Evolutionary conservation across 202 grass and related monocot genomes (phyloP), one percentile per base, ranked within the genome.

Genomic region (Setaria viridis): DNA sequence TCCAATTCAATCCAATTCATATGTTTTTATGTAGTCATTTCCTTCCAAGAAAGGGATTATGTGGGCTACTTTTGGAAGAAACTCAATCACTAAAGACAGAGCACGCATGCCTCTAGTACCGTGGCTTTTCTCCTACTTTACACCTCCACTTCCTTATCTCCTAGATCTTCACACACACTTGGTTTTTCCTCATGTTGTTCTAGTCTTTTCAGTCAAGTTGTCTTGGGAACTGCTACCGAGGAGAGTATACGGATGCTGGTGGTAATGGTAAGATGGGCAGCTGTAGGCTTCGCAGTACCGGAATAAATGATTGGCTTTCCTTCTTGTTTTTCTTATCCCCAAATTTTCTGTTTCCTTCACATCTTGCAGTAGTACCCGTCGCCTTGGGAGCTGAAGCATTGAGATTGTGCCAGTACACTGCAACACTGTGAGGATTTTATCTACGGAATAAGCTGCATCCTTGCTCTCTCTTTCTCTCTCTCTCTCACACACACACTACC

Each of bases 341-440:
- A 77, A 88, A 78, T 59, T 73, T 85, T 77, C 11, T 21, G 47
- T 73, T 60, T 82, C 4, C 66, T 72, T 54, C 47, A 25, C 55
- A 57, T 63, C 58, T 72, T 81, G 78, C 65, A 73, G 82, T 83
- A 29, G 46, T 67, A 88, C 77, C 64, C 70, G 48, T 79, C 30
- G 72, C 82, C 77, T 91, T 82, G 85, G 89, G 77, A 88, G 85
- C 81, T 82, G 89, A 77, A 85, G 57, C 55, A 76, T 81, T 16
- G 41, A 82, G 77, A 82, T 85, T 72, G 85, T 81, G 71, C 81
- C 63, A 63, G 82, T 82, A 88, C 85, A 72, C 82, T 60, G 89
- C 71, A 78, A 45, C 17, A 57, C 88, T 74, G 72, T 82, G 41
- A 78, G 45, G 74, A 80, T 80, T 63, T 30, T 67, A 74, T 74